Evolutionary conservation across 208 protist genomes (phyloP), one percentile per base, ranked within the genome.

Genomic region (Phytomonas sp.): DNA sequence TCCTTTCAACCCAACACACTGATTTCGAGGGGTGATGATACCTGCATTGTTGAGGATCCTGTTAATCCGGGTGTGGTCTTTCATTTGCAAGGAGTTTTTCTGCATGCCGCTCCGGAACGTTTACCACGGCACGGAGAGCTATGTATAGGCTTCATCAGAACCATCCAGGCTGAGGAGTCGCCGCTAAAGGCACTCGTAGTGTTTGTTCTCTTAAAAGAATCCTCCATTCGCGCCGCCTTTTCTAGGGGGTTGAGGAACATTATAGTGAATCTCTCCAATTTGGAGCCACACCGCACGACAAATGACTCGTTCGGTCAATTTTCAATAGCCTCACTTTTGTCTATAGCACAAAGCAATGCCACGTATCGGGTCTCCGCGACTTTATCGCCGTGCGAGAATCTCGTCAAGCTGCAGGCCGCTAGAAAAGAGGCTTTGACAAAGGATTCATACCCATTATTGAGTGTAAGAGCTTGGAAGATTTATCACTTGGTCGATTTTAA

Each of bases 301-400:
- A 91, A 81, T 31, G 88, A 83, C 74, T 83, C 80, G 32, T 63
- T 94, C 4, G 78, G 88, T 76, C 66, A 83, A 32, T 63, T 92
- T 34, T 49, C 78, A 31, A 45, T 93, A 65, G 33, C 60, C 37
- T 79, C 72, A 42, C 64, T 94, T 2, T 71, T 92, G 29, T 84
- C 87, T 0, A 40, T 36, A 14, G 63, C 74, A 23, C 68, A 84
- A 69, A 92, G 78, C 72, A 94, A 92, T 74, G 67, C 92, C 26
- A 67, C 78, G 16, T 96, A 94, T 79, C 77, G 83, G 66, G 91
- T 87, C 63, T 96, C 91, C 2, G 71, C 79, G 61, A 91, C 91
- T 60, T 80, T 77, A 36, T 87, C 91, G 60, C 88, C 88, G 29
- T 94, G 88, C 74, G 79, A 73, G 11, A 86, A 92, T 33, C 72